phyloP scores from a whole-genome alignment of 164 flowering plant species.

The Buxus sempervirens region DNA sequence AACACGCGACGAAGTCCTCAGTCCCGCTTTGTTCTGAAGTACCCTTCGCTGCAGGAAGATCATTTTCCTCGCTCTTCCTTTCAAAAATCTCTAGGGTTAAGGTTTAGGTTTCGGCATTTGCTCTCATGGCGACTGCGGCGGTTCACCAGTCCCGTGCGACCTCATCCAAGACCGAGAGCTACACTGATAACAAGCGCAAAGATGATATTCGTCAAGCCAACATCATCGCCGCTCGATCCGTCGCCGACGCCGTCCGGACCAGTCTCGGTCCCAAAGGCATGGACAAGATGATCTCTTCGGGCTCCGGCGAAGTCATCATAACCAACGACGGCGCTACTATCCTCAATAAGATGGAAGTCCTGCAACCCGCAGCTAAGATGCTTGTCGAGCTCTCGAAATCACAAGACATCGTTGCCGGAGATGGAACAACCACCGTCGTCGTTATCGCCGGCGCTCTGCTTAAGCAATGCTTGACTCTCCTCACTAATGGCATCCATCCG shows the following conservation, averaged over 20 bases:
- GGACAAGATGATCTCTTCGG: slow-evolving; percentile 97
- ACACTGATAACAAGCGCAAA: slow-evolving; percentile 92
- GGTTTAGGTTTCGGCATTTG: slow-evolving; percentile 6
- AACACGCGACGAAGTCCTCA: too few relatives aligned
- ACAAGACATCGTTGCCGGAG: slow-evolving; percentile 90
- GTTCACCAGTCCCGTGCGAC: slow-evolving; percentile 23
- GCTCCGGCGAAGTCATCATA: slow-evolving; percentile 87
- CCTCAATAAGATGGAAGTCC: slow-evolving; percentile 89
- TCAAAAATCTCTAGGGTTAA: slow-evolving; percentile 7
- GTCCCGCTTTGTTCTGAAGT: too few relatives aligned
- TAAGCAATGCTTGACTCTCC: slow-evolving; percentile 53
- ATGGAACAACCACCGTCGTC: slow-evolving; percentile 94
- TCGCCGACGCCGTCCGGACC: slow-evolving; percentile 89
- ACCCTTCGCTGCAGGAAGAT: neutral
- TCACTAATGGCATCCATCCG: slow-evolving; percentile 74
- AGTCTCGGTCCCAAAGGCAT: slow-evolving; percentile 91
- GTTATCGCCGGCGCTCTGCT: slow-evolving; percentile 87
- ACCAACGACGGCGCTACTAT: slow-evolving; percentile 99
- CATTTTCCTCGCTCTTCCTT: neutral
- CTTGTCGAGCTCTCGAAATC: slow-evolving; percentile 91
- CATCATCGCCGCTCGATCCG: slow-evolving; percentile 71
- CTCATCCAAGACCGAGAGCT: slow-evolving; percentile 72
- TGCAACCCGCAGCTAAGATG: slow-evolving; percentile 92
- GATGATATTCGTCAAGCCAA: slow-evolving; percentile 86
- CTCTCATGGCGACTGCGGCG: slow-evolving; percentile 52